Percentiles rank a stretch among this genome's conserved stretches.
Conservation (phyloP, 306 rosid genomes). For the Castanea crenata region DNA sequence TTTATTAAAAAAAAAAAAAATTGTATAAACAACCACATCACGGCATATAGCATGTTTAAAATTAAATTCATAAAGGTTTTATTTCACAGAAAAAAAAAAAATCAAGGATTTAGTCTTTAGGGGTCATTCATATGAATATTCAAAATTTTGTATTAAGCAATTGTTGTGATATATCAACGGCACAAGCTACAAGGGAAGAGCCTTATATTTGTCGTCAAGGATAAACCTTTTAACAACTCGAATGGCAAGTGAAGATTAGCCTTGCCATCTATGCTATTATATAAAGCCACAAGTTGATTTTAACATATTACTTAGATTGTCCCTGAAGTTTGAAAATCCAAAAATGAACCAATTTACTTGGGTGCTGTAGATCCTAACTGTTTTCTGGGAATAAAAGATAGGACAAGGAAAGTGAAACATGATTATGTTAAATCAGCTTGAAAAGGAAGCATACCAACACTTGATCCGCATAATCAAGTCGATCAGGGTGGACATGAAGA, state of each 20-base stretch:
- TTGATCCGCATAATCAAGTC: slow-evolving; percentile 97
- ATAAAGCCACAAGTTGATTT: not conserved
- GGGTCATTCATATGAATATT: not conserved
- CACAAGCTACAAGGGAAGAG: too few species aligned
- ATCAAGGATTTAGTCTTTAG: not conserved
- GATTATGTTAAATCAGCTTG: slow-evolving; percentile 11
- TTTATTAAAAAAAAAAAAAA: not conserved
- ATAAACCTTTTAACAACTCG: not conserved
- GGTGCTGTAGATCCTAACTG: not conserved
- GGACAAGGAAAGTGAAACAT: not conserved
- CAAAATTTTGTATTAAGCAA: not conserved
- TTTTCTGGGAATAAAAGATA: not conserved
- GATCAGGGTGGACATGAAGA: slow-evolving; percentile 96
- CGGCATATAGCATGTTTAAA: not conserved
- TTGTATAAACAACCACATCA: not conserved
- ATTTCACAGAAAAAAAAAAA: not conserved
- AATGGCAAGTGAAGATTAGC: not conserved
- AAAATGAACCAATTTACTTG: not conserved
- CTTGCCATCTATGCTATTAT: not conserved
- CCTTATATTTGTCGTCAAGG: too few species aligned
- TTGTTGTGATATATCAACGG: too few species aligned
- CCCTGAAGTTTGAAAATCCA: not conserved
- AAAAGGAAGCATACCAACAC: slow-evolving; percentile 72
- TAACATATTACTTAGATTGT: not conserved
- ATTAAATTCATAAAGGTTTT: not conserved